These are phyloP conservation scores for Mycena filopes DNA, from an alignment of 768 basidiomycete genomes.

Conservation along the genomic window DNA sequence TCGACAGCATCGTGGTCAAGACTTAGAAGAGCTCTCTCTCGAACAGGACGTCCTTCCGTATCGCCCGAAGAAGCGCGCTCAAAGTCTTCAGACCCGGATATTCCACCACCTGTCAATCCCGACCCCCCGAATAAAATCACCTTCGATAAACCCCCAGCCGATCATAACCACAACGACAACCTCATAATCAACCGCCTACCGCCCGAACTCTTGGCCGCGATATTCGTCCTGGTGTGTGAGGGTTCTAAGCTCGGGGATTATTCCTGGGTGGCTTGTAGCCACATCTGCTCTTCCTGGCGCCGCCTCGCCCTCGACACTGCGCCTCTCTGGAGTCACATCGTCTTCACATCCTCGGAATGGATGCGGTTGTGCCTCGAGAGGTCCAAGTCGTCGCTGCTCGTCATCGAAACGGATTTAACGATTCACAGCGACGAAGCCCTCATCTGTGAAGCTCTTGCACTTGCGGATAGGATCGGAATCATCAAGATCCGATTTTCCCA, in stretches of 20 bases:
- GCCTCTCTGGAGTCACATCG: conserved; percentile 20
- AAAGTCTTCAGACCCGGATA: background rate
- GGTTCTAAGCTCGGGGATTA: background rate
- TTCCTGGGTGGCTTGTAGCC: conserved; percentile 25
- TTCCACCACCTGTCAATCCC: background rate
- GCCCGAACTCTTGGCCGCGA: conserved; percentile 22
- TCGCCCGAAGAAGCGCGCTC: background rate
- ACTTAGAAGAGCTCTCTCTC: background rate
- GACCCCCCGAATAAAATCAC: background rate
- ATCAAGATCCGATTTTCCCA: conserved; percentile 5
- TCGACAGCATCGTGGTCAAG: background rate
- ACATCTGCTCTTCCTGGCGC: conserved; percentile 26
- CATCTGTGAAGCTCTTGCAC: conserved; percentile 1
- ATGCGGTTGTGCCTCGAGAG: conserved; percentile 16
- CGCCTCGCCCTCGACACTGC: conserved; percentile 15
- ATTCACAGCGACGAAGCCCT: background rate
- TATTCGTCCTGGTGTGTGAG: conserved; percentile 23
- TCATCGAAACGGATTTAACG: conserved; percentile 11
- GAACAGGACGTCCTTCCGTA: background rate
- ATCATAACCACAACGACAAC: conserved; percentile 17
- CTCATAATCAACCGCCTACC: conserved; percentile 20
- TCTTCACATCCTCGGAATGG: conserved; percentile 16
- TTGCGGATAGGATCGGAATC: conserved; percentile 6
- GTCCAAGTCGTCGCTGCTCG: conserved; percentile 17
- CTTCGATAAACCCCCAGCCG: conserved; percentile 9